phyloP scores from a whole-genome alignment of 2,329 filamentous ascomycete genomes.

The Colletotrichum salicis region DNA sequence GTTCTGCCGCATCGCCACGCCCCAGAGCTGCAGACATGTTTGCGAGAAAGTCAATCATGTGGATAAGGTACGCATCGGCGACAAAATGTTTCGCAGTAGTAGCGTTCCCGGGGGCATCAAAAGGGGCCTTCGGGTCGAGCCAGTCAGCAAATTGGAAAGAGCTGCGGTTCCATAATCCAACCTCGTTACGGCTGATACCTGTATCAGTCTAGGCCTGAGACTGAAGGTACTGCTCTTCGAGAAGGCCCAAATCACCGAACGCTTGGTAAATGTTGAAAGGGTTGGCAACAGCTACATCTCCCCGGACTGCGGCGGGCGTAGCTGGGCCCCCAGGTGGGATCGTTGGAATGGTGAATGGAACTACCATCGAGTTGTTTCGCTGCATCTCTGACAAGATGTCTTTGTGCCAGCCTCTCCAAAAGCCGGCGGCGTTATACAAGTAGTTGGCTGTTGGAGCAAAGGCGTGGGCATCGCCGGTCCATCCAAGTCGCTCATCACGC shows the following conservation, averaged over 20 bases:
- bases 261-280: constrained; percentile 54
- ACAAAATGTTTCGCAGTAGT: constrained; percentile 54
- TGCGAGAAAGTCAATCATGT: constrained; percentile 51
- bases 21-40: constrained; percentile 48
- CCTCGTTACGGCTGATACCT: constrained; percentile 45
- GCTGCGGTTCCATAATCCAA: constrained; percentile 52
- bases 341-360: constrained; percentile 44
- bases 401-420: constrained; percentile 61
- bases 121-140: constrained; percentile 59
- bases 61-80: constrained; percentile 59
- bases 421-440: constrained; percentile 62
- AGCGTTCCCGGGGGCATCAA: constrained; percentile 50
- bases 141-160: constrained; percentile 57
- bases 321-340: constrained; percentile 39
- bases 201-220: constrained; percentile 53
- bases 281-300: constrained; percentile 53
- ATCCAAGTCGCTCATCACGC: constrained; percentile 64
- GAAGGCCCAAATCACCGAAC: constrained; percentile 49
- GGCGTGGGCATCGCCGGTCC: constrained; percentile 62
- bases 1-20: constrained; percentile 39
- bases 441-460: constrained; percentile 64
- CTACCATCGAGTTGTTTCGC: constrained; percentile 37
- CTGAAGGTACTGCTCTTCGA: constrained; percentile 51
- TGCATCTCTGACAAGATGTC: constrained; percentile 54
- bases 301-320: constrained; percentile 52